Percentiles rank a stretch among this genome's conserved stretches.
These are phyloP conservation scores for Pleurotus tuoliensis DNA, from an alignment of 768 basidiomycete species.

Conservation along the genomic window DNA sequence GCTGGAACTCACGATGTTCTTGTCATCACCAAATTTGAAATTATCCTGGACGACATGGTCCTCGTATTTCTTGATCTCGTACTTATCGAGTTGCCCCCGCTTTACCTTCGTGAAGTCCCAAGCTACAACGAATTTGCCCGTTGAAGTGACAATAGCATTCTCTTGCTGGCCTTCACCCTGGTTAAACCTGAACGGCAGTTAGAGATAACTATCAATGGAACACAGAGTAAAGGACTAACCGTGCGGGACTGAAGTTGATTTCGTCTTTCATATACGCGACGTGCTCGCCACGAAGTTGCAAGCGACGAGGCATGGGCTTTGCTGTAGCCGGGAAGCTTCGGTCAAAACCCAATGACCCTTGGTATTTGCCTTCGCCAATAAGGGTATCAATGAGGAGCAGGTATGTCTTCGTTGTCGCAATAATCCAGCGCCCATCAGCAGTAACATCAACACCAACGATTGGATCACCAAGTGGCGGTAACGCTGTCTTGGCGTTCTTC, in stretches of 20 bases:
- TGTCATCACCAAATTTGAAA: conserved; percentile 97
- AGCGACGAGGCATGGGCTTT: conserved; percentile 85
- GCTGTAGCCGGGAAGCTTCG: conserved; percentile 91
- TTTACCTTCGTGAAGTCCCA: conserved; percentile 98
- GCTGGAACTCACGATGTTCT: conserved; percentile 74
- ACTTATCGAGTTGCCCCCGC: conserved; percentile 85
- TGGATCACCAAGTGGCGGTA: conserved; percentile 93
- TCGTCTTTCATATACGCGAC: conserved; percentile 90
- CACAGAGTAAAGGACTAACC: conserved; percentile 40
- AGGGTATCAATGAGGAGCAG: conserved; percentile 91
- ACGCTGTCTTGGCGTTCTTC: conserved; percentile 97
- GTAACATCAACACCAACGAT: conserved; percentile 94
- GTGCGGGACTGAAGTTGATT: conserved; percentile 89
- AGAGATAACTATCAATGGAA: not conserved
- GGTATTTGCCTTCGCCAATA: conserved; percentile 86
- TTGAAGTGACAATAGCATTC: conserved; percentile 94
- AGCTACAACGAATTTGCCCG: conserved; percentile 86
- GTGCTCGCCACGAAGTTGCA: conserved; percentile 88
- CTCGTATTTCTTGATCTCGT: conserved; percentile 95
- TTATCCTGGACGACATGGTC: conserved; percentile 94
- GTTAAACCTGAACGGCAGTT: conserved; percentile 68
- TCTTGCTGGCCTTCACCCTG: conserved; percentile 84
- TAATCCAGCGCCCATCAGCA: conserved; percentile 89
- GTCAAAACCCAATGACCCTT: conserved; percentile 85
- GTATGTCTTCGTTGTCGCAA: conserved; percentile 94